phyloP scores from a whole-genome alignment of 2,329 filamentous ascomycete species.

The Samsoniella hepiali region DNA sequence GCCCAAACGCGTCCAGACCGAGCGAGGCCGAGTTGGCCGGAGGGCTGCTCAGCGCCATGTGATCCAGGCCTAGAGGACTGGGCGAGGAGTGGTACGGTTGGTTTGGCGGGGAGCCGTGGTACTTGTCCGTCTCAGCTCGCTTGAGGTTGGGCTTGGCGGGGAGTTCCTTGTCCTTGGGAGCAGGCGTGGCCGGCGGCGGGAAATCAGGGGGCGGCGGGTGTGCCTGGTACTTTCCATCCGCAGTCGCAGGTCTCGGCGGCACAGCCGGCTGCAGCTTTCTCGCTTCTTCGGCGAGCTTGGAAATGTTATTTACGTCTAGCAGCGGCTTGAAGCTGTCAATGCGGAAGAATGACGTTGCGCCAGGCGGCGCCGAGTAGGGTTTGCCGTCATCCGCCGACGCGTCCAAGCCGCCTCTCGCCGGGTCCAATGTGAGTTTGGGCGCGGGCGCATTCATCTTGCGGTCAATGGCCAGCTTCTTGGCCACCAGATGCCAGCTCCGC shows the following conservation, averaged over 20 bases:
- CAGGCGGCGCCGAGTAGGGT: constrained; percentile 34
- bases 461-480: constrained; percentile 57
- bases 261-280: constrained; percentile 41
- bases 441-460: constrained; percentile 29
- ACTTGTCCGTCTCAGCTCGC: background rate
- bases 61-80: background rate
- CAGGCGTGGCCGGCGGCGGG: constrained; percentile 1
- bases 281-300: constrained; percentile 49
- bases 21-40: constrained; percentile 7
- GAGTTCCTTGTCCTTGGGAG: background rate
- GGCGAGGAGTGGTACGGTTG: background rate
- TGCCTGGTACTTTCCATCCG: background rate
- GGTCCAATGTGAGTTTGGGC: constrained; percentile 30
- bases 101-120: background rate
- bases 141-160: background rate
- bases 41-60: background rate
- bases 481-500: constrained; percentile 89
- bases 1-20: constrained; percentile 22
- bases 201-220: background rate
- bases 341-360: constrained; percentile 53
- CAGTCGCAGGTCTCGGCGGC: constrained; percentile 16
- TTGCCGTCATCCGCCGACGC: background rate
- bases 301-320: constrained; percentile 59
- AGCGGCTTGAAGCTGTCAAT: constrained; percentile 68
- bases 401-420: background rate